Conservation (phyloP, 495 filamentous ascomycete genomes). For the Podospora sp. region DNA sequence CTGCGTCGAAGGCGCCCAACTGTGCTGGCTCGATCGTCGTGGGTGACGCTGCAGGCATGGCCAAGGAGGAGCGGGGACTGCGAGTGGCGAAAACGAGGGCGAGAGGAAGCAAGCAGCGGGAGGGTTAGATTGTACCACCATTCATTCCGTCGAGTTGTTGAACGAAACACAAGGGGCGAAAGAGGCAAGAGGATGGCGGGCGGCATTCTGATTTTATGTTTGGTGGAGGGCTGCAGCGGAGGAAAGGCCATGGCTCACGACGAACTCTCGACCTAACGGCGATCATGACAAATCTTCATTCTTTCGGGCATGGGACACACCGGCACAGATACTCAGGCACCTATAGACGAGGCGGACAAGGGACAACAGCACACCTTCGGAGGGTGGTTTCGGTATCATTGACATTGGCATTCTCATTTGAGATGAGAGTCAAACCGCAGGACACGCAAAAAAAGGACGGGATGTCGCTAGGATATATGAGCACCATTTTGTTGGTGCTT, state of each 20-base stretch:
- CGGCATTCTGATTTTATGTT: slow-evolving; percentile 13
- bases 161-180: background rate
- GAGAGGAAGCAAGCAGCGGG: background rate
- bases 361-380: slow-evolving; percentile 17
- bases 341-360: slow-evolving; percentile 10
- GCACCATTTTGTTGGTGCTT: background rate
- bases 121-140: slow-evolving; percentile 12
- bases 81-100: background rate
- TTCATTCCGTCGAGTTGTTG: background rate
- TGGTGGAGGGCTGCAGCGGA: slow-evolving; percentile 14
- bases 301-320: slow-evolving; percentile 8
- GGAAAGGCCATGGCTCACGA: background rate
- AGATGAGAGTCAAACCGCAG: background rate
- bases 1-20: background rate
- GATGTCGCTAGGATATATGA: background rate
- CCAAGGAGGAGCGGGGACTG: background rate
- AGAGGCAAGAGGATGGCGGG: slow-evolving; percentile 9
- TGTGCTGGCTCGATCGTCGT: background rate
- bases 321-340: slow-evolving; percentile 10
- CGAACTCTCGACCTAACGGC: background rate
- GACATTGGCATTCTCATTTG: background rate
- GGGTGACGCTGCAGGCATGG: slow-evolving; percentile 6
- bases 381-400: slow-evolving; percentile 4
- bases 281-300: slow-evolving; percentile 5
- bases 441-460: background rate